These are phyloP conservation scores for Candida endomychidarum DNA, from an alignment of 805 yeast genomes.

Conservation along the genomic window DNA sequence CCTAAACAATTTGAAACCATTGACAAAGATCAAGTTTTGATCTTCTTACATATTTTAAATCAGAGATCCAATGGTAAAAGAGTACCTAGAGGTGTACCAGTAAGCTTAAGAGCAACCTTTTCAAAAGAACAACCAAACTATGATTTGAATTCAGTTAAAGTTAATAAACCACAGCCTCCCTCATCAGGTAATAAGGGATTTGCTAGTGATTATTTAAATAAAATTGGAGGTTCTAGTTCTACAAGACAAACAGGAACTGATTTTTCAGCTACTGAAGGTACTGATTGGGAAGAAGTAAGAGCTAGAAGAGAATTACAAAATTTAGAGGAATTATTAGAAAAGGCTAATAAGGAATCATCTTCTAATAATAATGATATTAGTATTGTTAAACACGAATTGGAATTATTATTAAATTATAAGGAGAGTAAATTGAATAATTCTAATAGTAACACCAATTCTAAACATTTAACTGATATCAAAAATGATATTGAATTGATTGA, in stretches of 20 bases:
- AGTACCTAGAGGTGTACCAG: constrained; percentile 94
- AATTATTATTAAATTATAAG: constrained; percentile 78
- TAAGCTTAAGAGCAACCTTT: constrained; percentile 85
- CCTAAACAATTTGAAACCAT: constrained; percentile 85
- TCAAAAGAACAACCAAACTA: constrained; percentile 81
- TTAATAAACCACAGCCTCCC: constrained; percentile 26
- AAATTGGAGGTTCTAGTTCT: constrained; percentile 51
- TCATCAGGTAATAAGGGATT: constrained; percentile 32
- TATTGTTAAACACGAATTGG: constrained; percentile 61
- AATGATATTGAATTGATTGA: constrained; percentile 69
- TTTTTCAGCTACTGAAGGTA: constrained; percentile 68
- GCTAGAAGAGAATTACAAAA: constrained; percentile 76
- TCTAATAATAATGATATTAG: constrained; percentile 22
- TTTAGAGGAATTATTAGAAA: constrained; percentile 62
- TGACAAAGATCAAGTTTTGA: constrained; percentile 90
- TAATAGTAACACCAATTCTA: constrained; percentile 14
- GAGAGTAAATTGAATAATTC: constrained; percentile 48
- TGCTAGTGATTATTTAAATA: constrained; percentile 54
- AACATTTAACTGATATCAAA: constrained; percentile 52
- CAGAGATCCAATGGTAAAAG: constrained; percentile 83
- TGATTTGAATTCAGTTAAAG: constrained; percentile 43
- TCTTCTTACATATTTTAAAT: constrained; percentile 85
- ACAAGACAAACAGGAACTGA: constrained; percentile 57
- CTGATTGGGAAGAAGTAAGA: constrained; percentile 92
- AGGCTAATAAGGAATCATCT: constrained; percentile 38